Percentiles rank a stretch among this genome's conserved stretches.
These are phyloP conservation scores for Coniosporium tulheliwenetii DNA, from an alignment of 2,329 filamentous ascomycete species.

Conservation along the genomic window DNA sequence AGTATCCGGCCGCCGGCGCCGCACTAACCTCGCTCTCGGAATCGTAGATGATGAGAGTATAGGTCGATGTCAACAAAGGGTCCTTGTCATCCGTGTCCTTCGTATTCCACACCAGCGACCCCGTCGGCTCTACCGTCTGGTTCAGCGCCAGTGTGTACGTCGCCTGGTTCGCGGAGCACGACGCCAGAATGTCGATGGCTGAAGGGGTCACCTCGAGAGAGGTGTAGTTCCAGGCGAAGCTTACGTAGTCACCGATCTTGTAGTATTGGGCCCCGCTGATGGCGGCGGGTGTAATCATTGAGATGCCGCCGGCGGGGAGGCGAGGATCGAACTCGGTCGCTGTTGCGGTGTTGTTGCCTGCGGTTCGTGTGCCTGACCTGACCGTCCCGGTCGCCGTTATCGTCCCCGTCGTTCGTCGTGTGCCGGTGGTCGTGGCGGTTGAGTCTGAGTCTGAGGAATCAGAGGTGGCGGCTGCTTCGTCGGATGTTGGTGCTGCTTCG, in stretches of 20 bases:
- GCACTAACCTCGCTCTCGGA: conserved; percentile 30
- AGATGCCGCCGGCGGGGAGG: conserved; percentile 41
- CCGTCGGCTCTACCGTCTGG: conserved; percentile 36
- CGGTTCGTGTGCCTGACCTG: conserved; percentile 4
- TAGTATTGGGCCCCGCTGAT: conserved; percentile 39
- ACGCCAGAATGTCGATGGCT: conserved; percentile 45
- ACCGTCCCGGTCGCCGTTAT: not conserved
- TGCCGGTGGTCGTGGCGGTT: conserved; percentile 5
- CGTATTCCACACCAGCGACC: conserved; percentile 45
- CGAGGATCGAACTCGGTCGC: conserved; percentile 30
- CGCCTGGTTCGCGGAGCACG: conserved; percentile 40
- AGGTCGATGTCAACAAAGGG: conserved; percentile 41
- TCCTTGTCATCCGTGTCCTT: conserved; percentile 29
- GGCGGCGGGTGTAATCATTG: conserved; percentile 43
- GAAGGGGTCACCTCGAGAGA: conserved; percentile 42
- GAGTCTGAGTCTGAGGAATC: conserved; percentile 3
- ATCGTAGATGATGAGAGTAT: conserved; percentile 50
- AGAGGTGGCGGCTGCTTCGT: not conserved
- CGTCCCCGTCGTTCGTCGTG: conserved; percentile 5
- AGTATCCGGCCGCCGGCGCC: conserved; percentile 36
- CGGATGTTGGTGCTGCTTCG: too few species aligned
- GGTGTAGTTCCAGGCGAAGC: conserved; percentile 56
- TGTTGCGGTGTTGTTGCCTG: conserved; percentile 6
- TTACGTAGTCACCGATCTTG: conserved; percentile 47
- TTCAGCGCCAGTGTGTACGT: conserved; percentile 48